Evolutionary conservation across 306 rosid genomes (phyloP).

Genomic region (Prunus mume): DNA sequence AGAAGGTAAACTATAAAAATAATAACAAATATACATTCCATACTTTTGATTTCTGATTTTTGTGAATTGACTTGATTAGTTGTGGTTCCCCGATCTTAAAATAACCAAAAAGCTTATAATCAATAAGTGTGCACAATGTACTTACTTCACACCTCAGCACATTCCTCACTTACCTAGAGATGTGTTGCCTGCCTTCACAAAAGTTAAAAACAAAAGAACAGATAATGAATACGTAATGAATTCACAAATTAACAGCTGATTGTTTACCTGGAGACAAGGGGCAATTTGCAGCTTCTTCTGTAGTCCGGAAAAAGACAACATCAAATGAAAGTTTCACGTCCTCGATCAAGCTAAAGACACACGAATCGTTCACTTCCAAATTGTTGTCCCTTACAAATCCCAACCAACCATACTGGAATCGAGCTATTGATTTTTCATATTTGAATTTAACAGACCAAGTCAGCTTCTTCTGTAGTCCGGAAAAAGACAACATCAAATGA

Average conservation of each 20-base stretch:
- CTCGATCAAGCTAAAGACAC: not conserved
- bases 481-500: not conserved
- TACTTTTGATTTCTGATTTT: too few relatives aligned
- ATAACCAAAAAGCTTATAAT: too few relatives aligned
- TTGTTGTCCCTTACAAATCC: constrained; percentile 6
- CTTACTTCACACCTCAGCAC: too few relatives aligned
- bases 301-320: not conserved
- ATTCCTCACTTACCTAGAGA: not conserved
- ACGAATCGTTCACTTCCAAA: constrained; percentile 13
- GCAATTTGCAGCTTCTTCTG: not conserved
- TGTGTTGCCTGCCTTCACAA: too few relatives aligned
- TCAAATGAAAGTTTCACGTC: not conserved
- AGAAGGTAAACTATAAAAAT: too few relatives aligned
- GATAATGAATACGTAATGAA: too few relatives aligned
- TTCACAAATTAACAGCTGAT: not conserved
- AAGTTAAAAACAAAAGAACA: not conserved
- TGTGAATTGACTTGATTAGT: too few relatives aligned
- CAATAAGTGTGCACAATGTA: too few relatives aligned
- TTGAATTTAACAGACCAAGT: not conserved
- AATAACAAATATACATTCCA: not conserved
- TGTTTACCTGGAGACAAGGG: not conserved
- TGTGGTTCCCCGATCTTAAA: too few relatives aligned
- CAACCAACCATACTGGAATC: not conserved
- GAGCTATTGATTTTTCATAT: not conserved
- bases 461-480: not conserved